These are phyloP conservation scores for Solanum ossicruentum DNA, from an alignment of 257 asterid species.

Conservation along the genomic window DNA sequence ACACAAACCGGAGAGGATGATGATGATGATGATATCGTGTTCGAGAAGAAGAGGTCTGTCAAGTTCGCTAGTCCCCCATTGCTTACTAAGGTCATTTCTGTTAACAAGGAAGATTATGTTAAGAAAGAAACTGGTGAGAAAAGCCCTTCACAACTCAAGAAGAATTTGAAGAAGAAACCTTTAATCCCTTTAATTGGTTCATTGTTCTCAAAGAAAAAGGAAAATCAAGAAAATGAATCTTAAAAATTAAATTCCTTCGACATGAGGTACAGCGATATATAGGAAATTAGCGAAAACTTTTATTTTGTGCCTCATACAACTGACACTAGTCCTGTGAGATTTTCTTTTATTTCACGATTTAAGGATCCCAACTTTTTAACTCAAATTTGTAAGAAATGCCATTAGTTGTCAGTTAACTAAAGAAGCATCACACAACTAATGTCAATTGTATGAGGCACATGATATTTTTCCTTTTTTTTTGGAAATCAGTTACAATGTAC, in stretches of 20 bases:
- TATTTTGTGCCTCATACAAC: background rate
- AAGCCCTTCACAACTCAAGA: conserved; percentile 10
- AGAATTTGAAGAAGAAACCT: conserved; percentile 45
- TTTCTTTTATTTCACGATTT: background rate
- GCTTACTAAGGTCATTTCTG: conserved; percentile 29
- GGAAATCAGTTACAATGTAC: background rate
- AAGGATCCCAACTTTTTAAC: background rate
- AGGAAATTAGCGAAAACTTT: background rate
- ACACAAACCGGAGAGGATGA: background rate
- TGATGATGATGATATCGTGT: background rate
- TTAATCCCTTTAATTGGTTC: conserved; percentile 46
- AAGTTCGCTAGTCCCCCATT: conserved; percentile 69
- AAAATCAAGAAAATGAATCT: conserved; percentile 4
- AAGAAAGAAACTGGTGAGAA: background rate
- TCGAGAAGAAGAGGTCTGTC: conserved; percentile 57
- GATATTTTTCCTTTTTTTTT: background rate
- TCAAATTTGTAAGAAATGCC: background rate
- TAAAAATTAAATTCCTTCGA: background rate
- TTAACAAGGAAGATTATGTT: conserved; percentile 1
- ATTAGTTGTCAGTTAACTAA: background rate
- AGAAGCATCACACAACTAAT: background rate
- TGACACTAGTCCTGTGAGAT: background rate
- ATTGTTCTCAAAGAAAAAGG: conserved; percentile 35
- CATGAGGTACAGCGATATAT: background rate
- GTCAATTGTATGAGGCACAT: background rate